Evolutionary conservation across 2,329 filamentous ascomycete genomes (phyloP).

Genomic region (Cladorrhinum sp.): DNA sequence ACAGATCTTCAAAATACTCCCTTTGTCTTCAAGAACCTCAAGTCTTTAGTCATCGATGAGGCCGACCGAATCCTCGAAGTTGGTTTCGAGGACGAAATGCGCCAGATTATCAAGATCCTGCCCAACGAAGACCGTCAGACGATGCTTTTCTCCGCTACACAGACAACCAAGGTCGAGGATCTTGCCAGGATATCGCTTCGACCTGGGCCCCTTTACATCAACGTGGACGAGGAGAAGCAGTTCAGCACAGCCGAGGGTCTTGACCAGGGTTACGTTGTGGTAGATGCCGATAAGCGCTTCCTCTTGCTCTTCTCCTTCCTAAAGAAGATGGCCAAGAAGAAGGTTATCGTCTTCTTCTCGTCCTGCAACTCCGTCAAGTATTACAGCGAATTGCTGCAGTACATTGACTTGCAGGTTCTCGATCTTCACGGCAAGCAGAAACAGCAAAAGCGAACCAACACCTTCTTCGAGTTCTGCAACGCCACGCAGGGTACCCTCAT

Average conservation of each 20-base stretch:
- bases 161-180: constrained; percentile 98
- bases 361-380: constrained; percentile 94
- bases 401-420: constrained; percentile 72
- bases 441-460: constrained; percentile 97
- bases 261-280: constrained; percentile 93
- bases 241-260: constrained; percentile 89
- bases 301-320: constrained; percentile 91
- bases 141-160: constrained; percentile 97
- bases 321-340: constrained; percentile 88
- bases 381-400: constrained; percentile 92
- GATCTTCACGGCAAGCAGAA: constrained; percentile 94
- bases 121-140: constrained; percentile 86
- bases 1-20: constrained; percentile 79
- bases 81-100: constrained; percentile 98
- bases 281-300: constrained; percentile 91
- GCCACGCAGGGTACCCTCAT: constrained; percentile 82
- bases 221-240: constrained; percentile 87
- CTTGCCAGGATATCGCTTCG: constrained; percentile 89
- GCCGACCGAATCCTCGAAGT: constrained; percentile 95
- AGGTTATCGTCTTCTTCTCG: constrained; percentile 95
- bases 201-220: constrained; percentile 91
- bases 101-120: constrained; percentile 91
- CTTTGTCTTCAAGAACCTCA: constrained; percentile 89
- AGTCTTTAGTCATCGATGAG: constrained; percentile 91
- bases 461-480: constrained; percentile 89